A percentile compares a stretch with the other conserved stretches of the same genome.
These are phyloP conservation scores for Primulina huaijiensis DNA, from an alignment of 257 asterid species.

Conservation along the genomic window DNA sequence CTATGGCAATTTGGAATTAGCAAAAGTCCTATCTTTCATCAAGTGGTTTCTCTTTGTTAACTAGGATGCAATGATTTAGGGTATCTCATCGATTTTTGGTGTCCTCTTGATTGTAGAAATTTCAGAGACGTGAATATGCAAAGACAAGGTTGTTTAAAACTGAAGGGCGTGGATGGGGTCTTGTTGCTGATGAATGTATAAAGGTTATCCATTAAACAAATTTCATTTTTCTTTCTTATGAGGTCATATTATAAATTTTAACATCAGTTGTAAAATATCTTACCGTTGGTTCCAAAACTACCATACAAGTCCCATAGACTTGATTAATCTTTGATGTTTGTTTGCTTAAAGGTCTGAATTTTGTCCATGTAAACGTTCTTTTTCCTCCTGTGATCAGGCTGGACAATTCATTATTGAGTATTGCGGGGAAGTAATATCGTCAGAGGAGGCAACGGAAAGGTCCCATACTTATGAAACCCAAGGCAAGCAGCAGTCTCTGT, in stretches of 20 bases:
- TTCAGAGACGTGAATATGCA: constrained; percentile 76
- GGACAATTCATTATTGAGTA: constrained; percentile 87
- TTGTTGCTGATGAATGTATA: constrained; percentile 63
- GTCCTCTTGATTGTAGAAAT: constrained; percentile 50
- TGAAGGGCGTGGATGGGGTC: constrained; percentile 97
- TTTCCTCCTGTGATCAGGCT: constrained; percentile 50
- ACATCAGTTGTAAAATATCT: constrained; percentile 16
- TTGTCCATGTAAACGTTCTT: constrained; percentile 14
- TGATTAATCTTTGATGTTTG: constrained; percentile 16
- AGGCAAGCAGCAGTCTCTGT: constrained; percentile 39
- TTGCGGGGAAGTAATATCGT: constrained; percentile 86
- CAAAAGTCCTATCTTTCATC: not conserved
- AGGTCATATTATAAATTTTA: not conserved
- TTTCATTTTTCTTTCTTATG: constrained; percentile 16
- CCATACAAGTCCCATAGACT: constrained; percentile 11
- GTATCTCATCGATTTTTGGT: constrained; percentile 24
- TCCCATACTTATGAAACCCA: constrained; percentile 71
- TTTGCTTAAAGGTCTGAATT: constrained; percentile 15
- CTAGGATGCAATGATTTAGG: constrained; percentile 17
- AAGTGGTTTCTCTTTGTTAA: not conserved
- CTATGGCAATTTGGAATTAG: not conserved
- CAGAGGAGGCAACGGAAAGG: constrained; percentile 63
- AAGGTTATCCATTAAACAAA: constrained; percentile 48
- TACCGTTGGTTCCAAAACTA: constrained; percentile 11
- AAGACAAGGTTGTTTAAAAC: constrained; percentile 72